A percentile compares a stretch with the other conserved stretches of the same genome.
Evolutionary conservation across 2,329 filamentous ascomycete genomes (phyloP).

Genomic region (Beauveria bassiana): DNA sequence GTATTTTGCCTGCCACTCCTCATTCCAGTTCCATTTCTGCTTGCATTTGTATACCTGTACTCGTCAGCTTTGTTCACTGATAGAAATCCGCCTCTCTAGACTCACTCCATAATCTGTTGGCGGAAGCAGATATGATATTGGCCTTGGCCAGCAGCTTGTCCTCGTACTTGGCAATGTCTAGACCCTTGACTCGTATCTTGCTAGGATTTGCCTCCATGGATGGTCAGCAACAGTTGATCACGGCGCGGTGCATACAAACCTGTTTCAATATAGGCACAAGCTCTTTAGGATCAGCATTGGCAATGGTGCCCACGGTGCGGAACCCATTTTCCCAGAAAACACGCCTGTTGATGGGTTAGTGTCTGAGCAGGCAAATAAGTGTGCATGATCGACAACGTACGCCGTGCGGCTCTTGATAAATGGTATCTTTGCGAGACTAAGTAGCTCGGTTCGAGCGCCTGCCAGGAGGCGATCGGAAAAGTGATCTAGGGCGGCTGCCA

Average conservation of each 20-base stretch:
- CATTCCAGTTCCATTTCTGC: slow-evolving; percentile 40
- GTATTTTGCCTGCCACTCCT: not conserved
- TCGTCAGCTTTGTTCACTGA: slow-evolving; percentile 9
- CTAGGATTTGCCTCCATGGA: slow-evolving; percentile 54
- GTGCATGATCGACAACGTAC: slow-evolving; percentile 25
- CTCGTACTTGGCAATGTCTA: slow-evolving; percentile 50
- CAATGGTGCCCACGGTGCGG: slow-evolving; percentile 57
- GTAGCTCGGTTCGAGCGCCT: slow-evolving; percentile 61
- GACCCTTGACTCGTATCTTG: slow-evolving; percentile 48
- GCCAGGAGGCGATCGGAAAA: slow-evolving; percentile 67
- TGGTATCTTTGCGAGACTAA: slow-evolving; percentile 63
- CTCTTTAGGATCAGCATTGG: slow-evolving; percentile 60
- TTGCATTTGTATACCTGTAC: slow-evolving; percentile 43
- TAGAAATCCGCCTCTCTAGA: slow-evolving; percentile 15
- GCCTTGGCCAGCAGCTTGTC: slow-evolving; percentile 61
- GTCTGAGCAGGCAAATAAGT: not conserved
- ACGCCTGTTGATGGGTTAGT: slow-evolving; percentile 23
- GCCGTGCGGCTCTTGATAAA: slow-evolving; percentile 74
- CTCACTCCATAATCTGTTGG: slow-evolving; percentile 62
- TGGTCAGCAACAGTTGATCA: slow-evolving; percentile 3
- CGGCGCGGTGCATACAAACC: slow-evolving; percentile 22
- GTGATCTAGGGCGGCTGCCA: slow-evolving; percentile 65
- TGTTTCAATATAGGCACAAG: slow-evolving; percentile 66
- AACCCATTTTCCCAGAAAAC: slow-evolving; percentile 73
- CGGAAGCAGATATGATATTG: slow-evolving; percentile 58